Conservation (phyloP, 352 stramenopile species). For the Phytopythium vexans region DNA sequence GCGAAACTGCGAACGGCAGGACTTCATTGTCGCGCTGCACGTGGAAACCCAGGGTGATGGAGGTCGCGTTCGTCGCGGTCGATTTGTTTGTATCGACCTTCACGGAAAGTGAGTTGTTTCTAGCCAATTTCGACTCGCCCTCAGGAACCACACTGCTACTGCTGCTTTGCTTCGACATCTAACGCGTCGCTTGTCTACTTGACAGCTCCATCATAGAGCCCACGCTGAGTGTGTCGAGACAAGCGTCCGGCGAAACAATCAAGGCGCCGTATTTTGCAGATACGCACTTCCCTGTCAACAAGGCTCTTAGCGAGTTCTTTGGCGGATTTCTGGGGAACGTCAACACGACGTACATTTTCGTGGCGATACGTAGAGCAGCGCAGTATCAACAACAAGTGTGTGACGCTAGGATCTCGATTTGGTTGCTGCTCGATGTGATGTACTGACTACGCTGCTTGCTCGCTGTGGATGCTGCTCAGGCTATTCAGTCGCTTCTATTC, state of each 20-base stretch:
- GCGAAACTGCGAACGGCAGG: conserved; percentile 8
- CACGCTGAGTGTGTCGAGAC: not conserved
- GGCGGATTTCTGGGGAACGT: conserved; percentile 44
- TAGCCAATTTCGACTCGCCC: too few relatives aligned
- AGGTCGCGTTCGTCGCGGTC: conserved; percentile 25
- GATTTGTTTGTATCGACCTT: conserved; percentile 45
- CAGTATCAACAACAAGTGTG: conserved; percentile 65
- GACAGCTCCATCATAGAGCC: conserved; percentile 43
- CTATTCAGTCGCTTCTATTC: conserved; percentile 76
- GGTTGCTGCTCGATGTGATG: not conserved
- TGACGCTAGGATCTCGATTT: not conserved
- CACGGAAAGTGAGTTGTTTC: conserved; percentile 20
- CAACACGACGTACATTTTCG: conserved; percentile 46
- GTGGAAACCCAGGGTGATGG: conserved; percentile 31
- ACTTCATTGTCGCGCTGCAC: conserved; percentile 46
- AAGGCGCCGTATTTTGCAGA: conserved; percentile 37
- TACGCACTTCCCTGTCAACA: conserved; percentile 53
- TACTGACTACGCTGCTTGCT: not conserved
- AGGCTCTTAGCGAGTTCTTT: conserved; percentile 34
- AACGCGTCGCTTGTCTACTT: not conserved
- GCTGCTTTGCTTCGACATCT: not conserved
- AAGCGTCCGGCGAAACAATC: conserved; percentile 7
- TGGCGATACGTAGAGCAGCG: conserved; percentile 54
- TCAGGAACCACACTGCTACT: too few relatives aligned
- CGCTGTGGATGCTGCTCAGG: conserved; percentile 22